Evolutionary conservation across 225 moss, liverwort and hornwort species (phyloP).

Genomic region (Pseudoscleropodium purum): DNA sequence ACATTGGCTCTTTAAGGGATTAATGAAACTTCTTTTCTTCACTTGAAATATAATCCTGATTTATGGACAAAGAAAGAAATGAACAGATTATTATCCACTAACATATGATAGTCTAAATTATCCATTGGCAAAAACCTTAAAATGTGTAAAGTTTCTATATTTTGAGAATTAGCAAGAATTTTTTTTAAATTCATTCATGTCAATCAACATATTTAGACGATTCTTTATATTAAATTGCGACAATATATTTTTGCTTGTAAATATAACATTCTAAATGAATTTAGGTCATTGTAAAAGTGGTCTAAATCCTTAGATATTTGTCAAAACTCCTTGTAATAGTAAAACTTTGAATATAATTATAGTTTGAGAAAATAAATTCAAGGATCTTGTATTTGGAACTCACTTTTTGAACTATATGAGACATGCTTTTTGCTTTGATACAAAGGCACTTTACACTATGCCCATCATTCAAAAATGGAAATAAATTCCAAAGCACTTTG

Average conservation of each 20-base stretch:
- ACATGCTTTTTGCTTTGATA: not conserved
- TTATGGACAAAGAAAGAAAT: too few species aligned
- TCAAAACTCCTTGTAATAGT: not conserved
- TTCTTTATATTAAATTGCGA: too few species aligned
- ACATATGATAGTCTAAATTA: too few species aligned
- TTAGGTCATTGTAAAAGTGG: not conserved
- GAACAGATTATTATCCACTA: not conserved
- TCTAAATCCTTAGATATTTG: not conserved
- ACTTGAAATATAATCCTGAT: too few species aligned
- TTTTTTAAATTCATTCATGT: not conserved
- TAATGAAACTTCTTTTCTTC: too few species aligned
- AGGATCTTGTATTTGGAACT: not conserved
- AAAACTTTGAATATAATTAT: too few species aligned
- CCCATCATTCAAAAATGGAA: not conserved
- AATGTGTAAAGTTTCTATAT: too few species aligned
- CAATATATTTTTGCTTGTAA: not conserved
- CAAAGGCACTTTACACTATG: not conserved
- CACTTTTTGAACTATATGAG: not conserved
- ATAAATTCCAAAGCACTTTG: not conserved
- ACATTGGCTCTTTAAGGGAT: not conserved
- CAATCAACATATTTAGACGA: not conserved
- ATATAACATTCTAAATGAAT: not conserved
- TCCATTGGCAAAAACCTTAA: too few species aligned
- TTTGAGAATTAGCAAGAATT: not conserved
- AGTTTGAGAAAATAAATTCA: too few species aligned